These are phyloP conservation scores for Paecilomyces sp. DNA, from an alignment of 2,329 filamentous ascomycete species.

Conservation along the genomic window DNA sequence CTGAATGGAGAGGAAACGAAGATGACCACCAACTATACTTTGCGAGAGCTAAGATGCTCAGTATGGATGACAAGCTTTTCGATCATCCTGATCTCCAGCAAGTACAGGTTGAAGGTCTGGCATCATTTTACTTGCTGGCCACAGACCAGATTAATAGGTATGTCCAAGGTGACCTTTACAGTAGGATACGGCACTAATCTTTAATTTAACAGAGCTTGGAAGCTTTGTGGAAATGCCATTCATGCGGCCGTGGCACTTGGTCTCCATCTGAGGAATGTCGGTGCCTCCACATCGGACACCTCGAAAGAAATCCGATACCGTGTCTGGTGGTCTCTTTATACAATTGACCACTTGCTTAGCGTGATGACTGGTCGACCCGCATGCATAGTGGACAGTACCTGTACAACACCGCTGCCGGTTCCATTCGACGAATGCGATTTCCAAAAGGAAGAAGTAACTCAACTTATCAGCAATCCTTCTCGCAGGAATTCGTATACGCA, in stretches of 20 bases:
- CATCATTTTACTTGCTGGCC: constrained; percentile 35
- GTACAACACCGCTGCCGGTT: constrained; percentile 35
- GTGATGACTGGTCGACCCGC: constrained; percentile 39
- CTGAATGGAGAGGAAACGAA: constrained; percentile 28
- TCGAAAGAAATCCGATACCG: constrained; percentile 39
- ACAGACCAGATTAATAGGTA: constrained; percentile 38
- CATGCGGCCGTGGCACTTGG: constrained; percentile 35
- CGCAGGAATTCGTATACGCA: constrained; percentile 12
- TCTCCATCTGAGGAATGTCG: constrained; percentile 36
- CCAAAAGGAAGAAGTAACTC: constrained; percentile 22
- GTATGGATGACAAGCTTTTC: constrained; percentile 32
- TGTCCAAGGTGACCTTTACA: background rate
- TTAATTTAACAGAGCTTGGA: constrained; percentile 31
- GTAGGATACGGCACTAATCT: background rate
- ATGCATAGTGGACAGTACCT: constrained; percentile 33
- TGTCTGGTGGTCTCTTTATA: constrained; percentile 40
- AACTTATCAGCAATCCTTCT: constrained; percentile 19
- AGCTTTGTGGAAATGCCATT: constrained; percentile 32
- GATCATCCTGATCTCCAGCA: constrained; percentile 37
- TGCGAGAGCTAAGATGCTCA: constrained; percentile 30
- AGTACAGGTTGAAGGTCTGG: constrained; percentile 35
- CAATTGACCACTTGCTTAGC: constrained; percentile 35
- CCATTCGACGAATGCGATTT: constrained; percentile 36
- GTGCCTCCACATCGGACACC: constrained; percentile 26
- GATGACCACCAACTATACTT: constrained; percentile 36